Conservation (phyloP, 73 alveolate species). For the Paramecium biaurelia region DNA sequence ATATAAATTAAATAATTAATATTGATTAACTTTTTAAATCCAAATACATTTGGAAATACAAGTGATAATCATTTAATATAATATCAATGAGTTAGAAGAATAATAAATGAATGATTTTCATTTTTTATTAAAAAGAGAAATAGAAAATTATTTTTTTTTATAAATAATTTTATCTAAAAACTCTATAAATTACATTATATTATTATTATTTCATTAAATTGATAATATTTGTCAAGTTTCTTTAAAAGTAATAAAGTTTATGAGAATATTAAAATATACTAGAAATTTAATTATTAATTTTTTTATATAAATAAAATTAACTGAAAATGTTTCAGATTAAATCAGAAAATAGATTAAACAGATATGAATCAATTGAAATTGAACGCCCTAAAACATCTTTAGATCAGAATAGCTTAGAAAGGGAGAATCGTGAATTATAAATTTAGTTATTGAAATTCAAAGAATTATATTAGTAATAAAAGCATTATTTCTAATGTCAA, state of each 20-base stretch:
- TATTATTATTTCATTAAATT: no score
- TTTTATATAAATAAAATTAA: not conserved
- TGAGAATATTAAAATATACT: not conserved
- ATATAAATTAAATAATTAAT: not conserved
- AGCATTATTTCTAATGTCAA: not conserved
- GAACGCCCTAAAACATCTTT: not conserved
- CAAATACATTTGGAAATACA: not conserved
- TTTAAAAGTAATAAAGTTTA: not conserved
- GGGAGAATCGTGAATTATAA: not conserved
- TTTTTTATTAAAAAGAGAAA: no score
- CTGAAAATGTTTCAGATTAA: not conserved
- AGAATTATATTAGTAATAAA: not conserved
- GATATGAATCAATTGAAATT: not conserved
- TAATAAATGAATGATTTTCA: not conserved
- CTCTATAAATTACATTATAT: no score
- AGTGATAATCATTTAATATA: not conserved
- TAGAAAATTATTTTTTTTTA: no score
- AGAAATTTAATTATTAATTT: not conserved
- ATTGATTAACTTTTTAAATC: not conserved
- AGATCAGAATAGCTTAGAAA: not conserved
- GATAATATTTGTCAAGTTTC: not conserved
- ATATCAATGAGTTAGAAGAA: not conserved
- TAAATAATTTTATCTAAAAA: no score
- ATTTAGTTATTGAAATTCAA: not conserved
- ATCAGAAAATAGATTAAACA: not conserved